A percentile compares a stretch with the other conserved stretches of the same genome.
Evolutionary conservation across 257 asterid genomes (phyloP).

Genomic region (Jaltomata sinuosa): DNA sequence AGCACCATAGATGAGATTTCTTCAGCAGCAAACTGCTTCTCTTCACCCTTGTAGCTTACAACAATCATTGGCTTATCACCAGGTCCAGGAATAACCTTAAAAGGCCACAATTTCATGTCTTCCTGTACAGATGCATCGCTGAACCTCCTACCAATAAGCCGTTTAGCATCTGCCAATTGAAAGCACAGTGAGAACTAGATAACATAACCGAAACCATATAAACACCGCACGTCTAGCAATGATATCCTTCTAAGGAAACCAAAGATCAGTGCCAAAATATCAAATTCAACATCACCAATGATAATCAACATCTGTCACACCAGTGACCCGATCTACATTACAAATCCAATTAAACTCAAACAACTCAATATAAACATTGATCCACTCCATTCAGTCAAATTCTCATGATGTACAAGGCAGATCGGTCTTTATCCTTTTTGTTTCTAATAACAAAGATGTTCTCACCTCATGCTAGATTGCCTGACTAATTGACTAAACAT

Average conservation of each 20-base stretch:
- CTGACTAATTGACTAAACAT: background rate
- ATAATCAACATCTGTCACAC: background rate
- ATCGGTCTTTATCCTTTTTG: background rate
- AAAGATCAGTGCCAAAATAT: background rate
- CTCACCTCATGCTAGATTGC: background rate
- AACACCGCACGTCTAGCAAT: background rate
- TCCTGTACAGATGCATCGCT: slow-evolving; percentile 15
- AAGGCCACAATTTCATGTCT: slow-evolving; percentile 21
- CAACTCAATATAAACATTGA: background rate
- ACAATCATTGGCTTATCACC: slow-evolving; percentile 25
- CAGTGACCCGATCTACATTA: background rate
- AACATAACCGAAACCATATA: background rate
- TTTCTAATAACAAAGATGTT: background rate
- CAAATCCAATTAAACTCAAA: background rate
- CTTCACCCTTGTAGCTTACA: slow-evolving; percentile 24
- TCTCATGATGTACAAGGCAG: background rate
- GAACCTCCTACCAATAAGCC: slow-evolving; percentile 22
- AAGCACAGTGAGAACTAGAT: slow-evolving; percentile 2
- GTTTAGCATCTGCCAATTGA: slow-evolving; percentile 13
- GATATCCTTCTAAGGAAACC: background rate
- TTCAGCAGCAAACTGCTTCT: slow-evolving; percentile 20
- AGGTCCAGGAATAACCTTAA: slow-evolving; percentile 19
- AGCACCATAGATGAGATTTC: slow-evolving; percentile 22
- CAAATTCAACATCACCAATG: background rate
- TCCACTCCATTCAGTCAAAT: background rate